Evolutionary conservation across 2,329 filamentous ascomycete genomes (phyloP).

Genomic region (Periconia digitata): DNA sequence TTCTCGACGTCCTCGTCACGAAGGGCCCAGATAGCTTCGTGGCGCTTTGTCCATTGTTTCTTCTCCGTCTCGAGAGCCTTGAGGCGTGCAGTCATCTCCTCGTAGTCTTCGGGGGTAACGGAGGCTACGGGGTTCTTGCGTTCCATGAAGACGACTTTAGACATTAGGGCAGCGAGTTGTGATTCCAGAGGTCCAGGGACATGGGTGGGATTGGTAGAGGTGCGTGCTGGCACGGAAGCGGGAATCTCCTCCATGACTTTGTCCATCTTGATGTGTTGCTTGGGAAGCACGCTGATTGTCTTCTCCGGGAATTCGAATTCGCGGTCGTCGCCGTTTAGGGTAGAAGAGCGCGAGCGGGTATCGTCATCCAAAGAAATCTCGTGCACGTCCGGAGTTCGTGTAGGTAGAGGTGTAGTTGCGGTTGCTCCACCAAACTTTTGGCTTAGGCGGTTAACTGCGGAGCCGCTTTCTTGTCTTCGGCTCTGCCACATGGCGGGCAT

Average conservation of each 20-base stretch:
- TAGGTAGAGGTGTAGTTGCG: conserved; percentile 12
- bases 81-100: conserved; percentile 31
- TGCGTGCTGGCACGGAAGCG: conserved; percentile 18
- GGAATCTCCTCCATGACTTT: conserved; percentile 19
- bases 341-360: conserved; percentile 34
- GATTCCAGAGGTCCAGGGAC: conserved; percentile 39
- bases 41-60: conserved; percentile 35
- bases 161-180: conserved; percentile 40
- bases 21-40: conserved; percentile 46
- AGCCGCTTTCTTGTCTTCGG: conserved; percentile 18
- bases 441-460: conserved; percentile 22
- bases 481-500: conserved; percentile 34
- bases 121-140: conserved; percentile 35
- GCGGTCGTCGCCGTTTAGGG: conserved; percentile 34
- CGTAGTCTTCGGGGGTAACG: conserved; percentile 42
- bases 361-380: conserved; percentile 31
- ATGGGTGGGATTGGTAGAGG: conserved; percentile 14
- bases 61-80: conserved; percentile 42
- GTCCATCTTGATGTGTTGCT: conserved; percentile 9
- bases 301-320: conserved; percentile 34
- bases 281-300: conserved; percentile 25
- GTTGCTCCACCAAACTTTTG: conserved; percentile 24
- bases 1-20: conserved; percentile 48
- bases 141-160: conserved; percentile 41
- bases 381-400: conserved; percentile 11